A percentile compares a stretch with the other conserved stretches of the same genome.
Evolutionary conservation across 2,329 filamentous ascomycete species (phyloP).

Genomic region (Cryoendolithus antarcticus): DNA sequence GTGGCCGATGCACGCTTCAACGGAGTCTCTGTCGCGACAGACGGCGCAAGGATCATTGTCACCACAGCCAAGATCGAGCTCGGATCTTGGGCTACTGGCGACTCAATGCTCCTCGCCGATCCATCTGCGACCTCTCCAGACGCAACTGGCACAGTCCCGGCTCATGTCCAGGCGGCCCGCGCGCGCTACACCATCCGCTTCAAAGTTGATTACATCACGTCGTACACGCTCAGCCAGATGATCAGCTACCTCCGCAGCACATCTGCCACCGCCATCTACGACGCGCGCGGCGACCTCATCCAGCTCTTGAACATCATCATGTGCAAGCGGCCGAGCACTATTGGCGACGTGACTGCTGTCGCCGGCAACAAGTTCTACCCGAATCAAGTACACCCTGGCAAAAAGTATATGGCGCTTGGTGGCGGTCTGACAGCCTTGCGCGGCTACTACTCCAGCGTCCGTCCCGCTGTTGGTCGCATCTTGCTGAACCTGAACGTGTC

Average conservation of each 20-base stretch:
- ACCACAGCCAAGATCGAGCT: constrained; percentile 11
- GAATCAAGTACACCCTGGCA: constrained; percentile 19
- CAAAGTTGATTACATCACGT: constrained; percentile 22
- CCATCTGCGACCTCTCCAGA: not conserved
- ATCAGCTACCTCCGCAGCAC: constrained; percentile 31
- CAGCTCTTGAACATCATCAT: constrained; percentile 49
- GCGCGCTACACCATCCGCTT: constrained; percentile 25
- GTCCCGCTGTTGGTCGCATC: constrained; percentile 44
- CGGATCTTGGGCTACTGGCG: not conserved
- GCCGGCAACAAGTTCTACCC: constrained; percentile 44
- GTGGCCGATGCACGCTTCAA: constrained; percentile 22
- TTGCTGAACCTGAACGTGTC: constrained; percentile 53
- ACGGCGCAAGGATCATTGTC: constrained; percentile 27
- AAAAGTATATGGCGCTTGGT: constrained; percentile 31
- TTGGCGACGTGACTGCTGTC: constrained; percentile 31
- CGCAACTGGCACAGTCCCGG: not conserved
- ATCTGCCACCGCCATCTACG: constrained; percentile 25
- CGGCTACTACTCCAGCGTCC: constrained; percentile 51
- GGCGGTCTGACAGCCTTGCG: constrained; percentile 44
- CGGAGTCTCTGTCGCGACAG: constrained; percentile 23
- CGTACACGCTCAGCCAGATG: constrained; percentile 29
- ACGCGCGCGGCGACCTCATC: constrained; percentile 37
- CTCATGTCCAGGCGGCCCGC: constrained; percentile 13
- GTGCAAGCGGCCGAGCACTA: constrained; percentile 35
- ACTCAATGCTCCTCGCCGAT: not conserved